Evolutionary conservation across 257 asterid genomes (phyloP).

Genomic region (Misopates orontium): DNA sequence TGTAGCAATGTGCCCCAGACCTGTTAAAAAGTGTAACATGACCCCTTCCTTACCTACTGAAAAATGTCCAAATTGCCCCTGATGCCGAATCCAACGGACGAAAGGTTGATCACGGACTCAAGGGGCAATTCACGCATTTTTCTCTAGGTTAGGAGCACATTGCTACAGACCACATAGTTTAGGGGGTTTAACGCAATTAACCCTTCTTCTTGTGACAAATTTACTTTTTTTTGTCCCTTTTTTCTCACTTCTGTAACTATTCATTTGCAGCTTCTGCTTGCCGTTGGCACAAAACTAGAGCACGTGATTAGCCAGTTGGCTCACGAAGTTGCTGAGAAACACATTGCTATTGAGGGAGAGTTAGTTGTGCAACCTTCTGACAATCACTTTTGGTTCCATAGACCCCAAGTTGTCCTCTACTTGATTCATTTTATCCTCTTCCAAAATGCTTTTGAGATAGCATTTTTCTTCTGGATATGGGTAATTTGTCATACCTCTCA

Average conservation of each 20-base stretch:
- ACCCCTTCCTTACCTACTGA: too few species aligned
- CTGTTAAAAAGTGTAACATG: too few species aligned
- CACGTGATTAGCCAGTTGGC: slow-evolving; percentile 86
- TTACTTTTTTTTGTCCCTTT: neutral
- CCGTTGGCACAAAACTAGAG: slow-evolving; percentile 94
- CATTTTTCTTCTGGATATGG: slow-evolving; percentile 98
- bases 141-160: too few species aligned
- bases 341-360: slow-evolving; percentile 89
- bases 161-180: too few species aligned
- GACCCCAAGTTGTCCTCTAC: slow-evolving; percentile 72
- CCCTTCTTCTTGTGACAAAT: too few species aligned
- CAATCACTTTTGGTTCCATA: slow-evolving; percentile 85
- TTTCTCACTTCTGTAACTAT: neutral
- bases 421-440: slow-evolving; percentile 92
- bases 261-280: slow-evolving; percentile 70
- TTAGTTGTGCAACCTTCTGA: slow-evolving; percentile 88
- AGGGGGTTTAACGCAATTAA: too few species aligned
- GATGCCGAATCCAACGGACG: too few species aligned
- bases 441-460: slow-evolving; percentile 98
- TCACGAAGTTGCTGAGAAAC: slow-evolving; percentile 94
- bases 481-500: slow-evolving; percentile 36
- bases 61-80: too few species aligned
- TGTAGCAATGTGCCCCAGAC: too few species aligned
- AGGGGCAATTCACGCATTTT: too few species aligned
- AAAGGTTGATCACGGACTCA: too few species aligned